phyloP scores from a whole-genome alignment of 108 stramenopile genomes.

The Cyclotella kingstonii region DNA sequence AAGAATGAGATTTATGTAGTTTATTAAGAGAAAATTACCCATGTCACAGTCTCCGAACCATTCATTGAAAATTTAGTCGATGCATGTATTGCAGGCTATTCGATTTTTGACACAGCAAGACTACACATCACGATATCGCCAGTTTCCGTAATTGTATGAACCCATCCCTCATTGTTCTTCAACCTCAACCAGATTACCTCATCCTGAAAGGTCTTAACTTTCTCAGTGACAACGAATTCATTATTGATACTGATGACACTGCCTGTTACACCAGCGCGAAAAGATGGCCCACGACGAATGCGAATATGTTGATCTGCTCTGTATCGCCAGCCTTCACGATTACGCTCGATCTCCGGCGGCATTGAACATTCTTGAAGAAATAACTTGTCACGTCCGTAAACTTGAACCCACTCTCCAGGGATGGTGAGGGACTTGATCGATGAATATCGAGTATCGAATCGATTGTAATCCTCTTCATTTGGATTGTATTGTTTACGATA shows the following conservation, averaged over 20 bases:
- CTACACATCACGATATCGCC: slow-evolving; percentile 61
- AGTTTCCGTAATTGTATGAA: slow-evolving; percentile 47
- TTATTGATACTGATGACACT: slow-evolving; percentile 45
- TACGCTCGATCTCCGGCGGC: slow-evolving; percentile 68
- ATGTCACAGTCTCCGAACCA: no score
- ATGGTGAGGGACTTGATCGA: slow-evolving; percentile 51
- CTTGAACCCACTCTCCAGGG: slow-evolving; percentile 83
- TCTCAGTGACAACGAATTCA: slow-evolving; percentile 64
- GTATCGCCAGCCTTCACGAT: slow-evolving; percentile 76
- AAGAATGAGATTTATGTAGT: no score
- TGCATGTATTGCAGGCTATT: not conserved
- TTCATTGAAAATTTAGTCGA: no score
- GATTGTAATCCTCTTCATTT: slow-evolving; percentile 24
- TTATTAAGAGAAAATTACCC: no score
- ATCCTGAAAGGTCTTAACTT: slow-evolving; percentile 53
- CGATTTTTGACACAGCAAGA: slow-evolving; percentile 14
- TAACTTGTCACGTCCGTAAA: slow-evolving; percentile 49
- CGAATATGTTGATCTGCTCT: slow-evolving; percentile 47
- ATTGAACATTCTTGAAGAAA: slow-evolving; percentile 69
- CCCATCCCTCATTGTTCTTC: slow-evolving; percentile 72
- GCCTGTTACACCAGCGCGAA: slow-evolving; percentile 49
- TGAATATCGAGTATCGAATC: slow-evolving; percentile 32
- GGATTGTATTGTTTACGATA: slow-evolving; percentile 64
- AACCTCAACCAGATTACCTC: slow-evolving; percentile 67
- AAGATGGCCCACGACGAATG: slow-evolving; percentile 70